phyloP scores from a whole-genome alignment of 2,329 filamentous ascomycete genomes.

The Aspergillus sp. region DNA sequence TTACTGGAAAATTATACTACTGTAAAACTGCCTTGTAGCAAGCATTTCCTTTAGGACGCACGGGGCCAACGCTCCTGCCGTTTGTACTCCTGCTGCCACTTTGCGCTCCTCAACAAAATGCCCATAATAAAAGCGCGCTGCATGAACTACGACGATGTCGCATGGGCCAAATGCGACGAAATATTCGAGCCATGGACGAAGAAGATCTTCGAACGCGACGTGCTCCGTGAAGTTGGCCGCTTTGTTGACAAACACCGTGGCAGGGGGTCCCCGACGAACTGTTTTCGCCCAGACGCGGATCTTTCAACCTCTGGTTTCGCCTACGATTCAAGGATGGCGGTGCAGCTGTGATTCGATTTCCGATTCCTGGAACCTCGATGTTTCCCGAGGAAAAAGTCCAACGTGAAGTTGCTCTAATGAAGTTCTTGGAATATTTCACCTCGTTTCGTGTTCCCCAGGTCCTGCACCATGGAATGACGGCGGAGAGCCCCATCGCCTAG shows the following conservation, averaged over 20 bases:
- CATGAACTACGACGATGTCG: slow-evolving; percentile 18
- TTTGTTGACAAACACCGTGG: slow-evolving; percentile 22
- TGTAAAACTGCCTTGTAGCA: too few species aligned
- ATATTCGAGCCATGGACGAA: slow-evolving; percentile 17
- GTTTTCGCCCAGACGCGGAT: slow-evolving; percentile 15
- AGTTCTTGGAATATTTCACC: background rate
- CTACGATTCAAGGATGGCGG: slow-evolving; percentile 26
- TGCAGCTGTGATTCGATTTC: slow-evolving; percentile 27
- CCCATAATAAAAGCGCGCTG: too few species aligned
- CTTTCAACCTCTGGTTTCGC: slow-evolving; percentile 26
- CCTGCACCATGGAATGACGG: background rate
- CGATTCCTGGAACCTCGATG: slow-evolving; percentile 23
- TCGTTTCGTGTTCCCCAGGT: slow-evolving; percentile 17
- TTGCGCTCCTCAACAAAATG: too few species aligned
- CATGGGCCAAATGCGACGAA: slow-evolving; percentile 21
- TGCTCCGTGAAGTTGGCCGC: slow-evolving; percentile 16
- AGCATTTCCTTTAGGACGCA: background rate
- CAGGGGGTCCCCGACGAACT: slow-evolving; percentile 19
- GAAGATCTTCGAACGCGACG: slow-evolving; percentile 14
- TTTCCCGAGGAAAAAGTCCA: slow-evolving; percentile 40
- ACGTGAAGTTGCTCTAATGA: slow-evolving; percentile 30
- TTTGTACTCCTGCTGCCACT: too few species aligned
- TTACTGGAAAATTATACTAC: too few species aligned
- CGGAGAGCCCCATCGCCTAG: background rate
- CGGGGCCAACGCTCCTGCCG: too few species aligned